Evolutionary conservation across 2,329 filamentous ascomycete genomes (phyloP).

Genomic region (Fusarium chuoi): DNA sequence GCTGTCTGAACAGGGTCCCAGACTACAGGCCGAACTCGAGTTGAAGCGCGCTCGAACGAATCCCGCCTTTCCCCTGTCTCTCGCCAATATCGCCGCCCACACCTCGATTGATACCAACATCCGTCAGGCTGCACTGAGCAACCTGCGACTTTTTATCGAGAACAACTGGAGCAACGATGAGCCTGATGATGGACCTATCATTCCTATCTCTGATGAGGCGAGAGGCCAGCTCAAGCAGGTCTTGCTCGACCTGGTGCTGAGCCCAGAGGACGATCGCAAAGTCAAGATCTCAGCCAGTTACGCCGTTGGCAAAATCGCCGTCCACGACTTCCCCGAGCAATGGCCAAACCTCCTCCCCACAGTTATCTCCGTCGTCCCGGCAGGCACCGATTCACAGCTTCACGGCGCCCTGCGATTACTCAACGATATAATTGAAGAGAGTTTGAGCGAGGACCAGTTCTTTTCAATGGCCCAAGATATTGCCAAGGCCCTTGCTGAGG

Average conservation of each 20-base stretch:
- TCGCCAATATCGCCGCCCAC: slow-evolving; percentile 84
- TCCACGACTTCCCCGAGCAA: slow-evolving; percentile 90
- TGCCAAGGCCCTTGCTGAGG: slow-evolving; percentile 82
- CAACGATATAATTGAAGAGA: slow-evolving; percentile 90
- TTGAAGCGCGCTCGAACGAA: slow-evolving; percentile 76
- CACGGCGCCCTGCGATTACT: slow-evolving; percentile 92
- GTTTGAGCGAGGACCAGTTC: slow-evolving; percentile 93
- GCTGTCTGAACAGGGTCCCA: slow-evolving; percentile 76
- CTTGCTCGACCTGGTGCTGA: slow-evolving; percentile 81
- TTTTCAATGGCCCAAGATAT: slow-evolving; percentile 89
- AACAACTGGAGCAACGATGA: slow-evolving; percentile 83
- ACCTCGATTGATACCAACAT: slow-evolving; percentile 76
- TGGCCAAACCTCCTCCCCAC: slow-evolving; percentile 91
- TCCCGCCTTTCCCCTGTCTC: slow-evolving; percentile 79
- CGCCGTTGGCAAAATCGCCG: slow-evolving; percentile 92
- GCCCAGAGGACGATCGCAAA: slow-evolving; percentile 79
- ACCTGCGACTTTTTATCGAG: slow-evolving; percentile 85
- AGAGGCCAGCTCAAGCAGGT: slow-evolving; percentile 78
- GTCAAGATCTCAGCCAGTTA: slow-evolving; percentile 85
- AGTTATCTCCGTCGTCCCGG: slow-evolving; percentile 80
- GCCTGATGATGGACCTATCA: slow-evolving; percentile 70
- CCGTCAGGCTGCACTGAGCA: slow-evolving; percentile 84
- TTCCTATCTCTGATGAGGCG: slow-evolving; percentile 76
- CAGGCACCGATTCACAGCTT: slow-evolving; percentile 80
- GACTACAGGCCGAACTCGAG: slow-evolving; percentile 87